A percentile compares a stretch with the other conserved stretches of the same genome.
Conservation (phyloP, 805 yeast genomes). For the Saturnispora halmiae region DNA sequence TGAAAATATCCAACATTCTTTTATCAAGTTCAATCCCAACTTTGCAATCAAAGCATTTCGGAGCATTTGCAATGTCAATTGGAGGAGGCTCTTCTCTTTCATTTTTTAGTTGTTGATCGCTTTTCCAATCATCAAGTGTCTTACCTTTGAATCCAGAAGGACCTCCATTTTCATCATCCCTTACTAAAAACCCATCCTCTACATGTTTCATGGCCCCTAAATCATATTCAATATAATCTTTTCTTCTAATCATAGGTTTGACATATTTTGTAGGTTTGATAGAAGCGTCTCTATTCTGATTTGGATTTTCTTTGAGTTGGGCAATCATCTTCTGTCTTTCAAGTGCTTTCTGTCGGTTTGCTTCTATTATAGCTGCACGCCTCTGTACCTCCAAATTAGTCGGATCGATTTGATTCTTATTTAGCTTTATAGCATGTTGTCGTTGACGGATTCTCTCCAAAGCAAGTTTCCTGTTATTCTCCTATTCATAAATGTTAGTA, state of each 20-base stretch:
- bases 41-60: conserved; percentile 72
- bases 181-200: conserved; percentile 68
- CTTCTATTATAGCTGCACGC: conserved; percentile 37
- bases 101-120: conserved; percentile 34
- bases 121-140: conserved; percentile 47
- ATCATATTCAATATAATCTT: conserved; percentile 76
- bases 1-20: conserved; percentile 58
- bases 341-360: conserved; percentile 46
- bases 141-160: conserved; percentile 20
- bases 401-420: neutral
- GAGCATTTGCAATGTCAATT: conserved; percentile 59
- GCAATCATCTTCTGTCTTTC: conserved; percentile 23
- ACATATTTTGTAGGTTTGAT: conserved; percentile 17
- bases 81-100: conserved; percentile 40
- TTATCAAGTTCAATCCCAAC: conserved; percentile 72
- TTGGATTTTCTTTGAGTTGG: conserved; percentile 8
- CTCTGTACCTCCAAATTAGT: neutral
- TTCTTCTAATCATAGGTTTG: conserved; percentile 43
- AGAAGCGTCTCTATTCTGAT: neutral
- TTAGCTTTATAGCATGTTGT: conserved; percentile 21
- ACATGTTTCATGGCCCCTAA: conserved; percentile 84
- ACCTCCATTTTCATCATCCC: neutral
- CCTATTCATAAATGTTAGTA: conserved; percentile 30
- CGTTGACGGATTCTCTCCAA: conserved; percentile 46
- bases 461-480: conserved; percentile 55